These are phyloP conservation scores for Suhomyces guaymorum DNA, from an alignment of 1,139 yeast genomes.

Conservation along the genomic window DNA sequence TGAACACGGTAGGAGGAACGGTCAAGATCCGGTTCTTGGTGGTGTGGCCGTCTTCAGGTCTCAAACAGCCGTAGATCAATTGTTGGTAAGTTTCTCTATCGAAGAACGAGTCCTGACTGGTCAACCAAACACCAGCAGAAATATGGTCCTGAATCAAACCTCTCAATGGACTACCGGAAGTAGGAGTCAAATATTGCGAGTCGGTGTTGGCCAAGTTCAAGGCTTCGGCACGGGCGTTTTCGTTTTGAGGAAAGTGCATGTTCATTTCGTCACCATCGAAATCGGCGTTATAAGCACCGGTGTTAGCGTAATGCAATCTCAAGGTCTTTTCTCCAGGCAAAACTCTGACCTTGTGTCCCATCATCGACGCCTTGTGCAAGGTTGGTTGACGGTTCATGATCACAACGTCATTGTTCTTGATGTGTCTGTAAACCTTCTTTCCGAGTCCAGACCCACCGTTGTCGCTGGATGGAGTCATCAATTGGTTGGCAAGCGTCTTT, in stretches of 20 bases:
- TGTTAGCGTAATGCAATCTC: conserved; percentile 96
- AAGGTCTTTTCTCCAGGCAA: conserved; percentile 96
- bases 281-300: conserved; percentile 99
- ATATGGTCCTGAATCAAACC: conserved; percentile 99
- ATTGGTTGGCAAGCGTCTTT: conserved; percentile 92
- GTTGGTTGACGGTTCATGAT: conserved; percentile 99
- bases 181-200: conserved; percentile 95
- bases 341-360: conserved; percentile 98
- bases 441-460: conserved; percentile 55
- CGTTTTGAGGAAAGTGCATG: conserved; percentile 99
- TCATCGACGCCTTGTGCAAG: conserved; percentile 98
- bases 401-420: conserved; percentile 92
- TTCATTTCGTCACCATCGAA: conserved; percentile 99
- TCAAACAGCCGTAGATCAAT: conserved; percentile 85
- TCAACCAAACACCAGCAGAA: conserved; percentile 98
- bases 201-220: conserved; percentile 93
- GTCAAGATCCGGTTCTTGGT: conserved; percentile 70
- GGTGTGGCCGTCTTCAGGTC: conserved; percentile 99
- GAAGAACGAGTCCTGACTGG: conserved; percentile 88
- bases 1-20: conserved; percentile 83
- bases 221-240: conserved; percentile 97
- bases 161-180: conserved; percentile 97
- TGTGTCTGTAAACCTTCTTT: conserved; percentile 93
- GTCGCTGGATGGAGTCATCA: conserved; percentile 66
- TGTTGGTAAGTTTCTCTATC: conserved; percentile 92